Percentiles rank a stretch among this genome's conserved stretches.
Conservation (phyloP, 345 rosid species). For the Aegle marmelos region DNA sequence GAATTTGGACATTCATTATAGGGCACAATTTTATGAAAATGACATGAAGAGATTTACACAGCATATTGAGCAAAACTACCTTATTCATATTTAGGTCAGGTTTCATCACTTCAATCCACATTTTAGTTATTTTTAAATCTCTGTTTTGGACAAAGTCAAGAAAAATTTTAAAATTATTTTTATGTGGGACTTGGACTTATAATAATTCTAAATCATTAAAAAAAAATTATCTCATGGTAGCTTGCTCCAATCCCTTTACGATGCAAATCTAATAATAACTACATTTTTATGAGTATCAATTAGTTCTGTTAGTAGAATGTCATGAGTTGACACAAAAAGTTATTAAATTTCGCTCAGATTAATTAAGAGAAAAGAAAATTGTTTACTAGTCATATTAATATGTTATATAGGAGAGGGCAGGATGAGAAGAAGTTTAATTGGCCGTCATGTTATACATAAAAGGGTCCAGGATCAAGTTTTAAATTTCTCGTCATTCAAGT, state of each 20-base stretch:
- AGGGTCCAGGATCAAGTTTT: background rate
- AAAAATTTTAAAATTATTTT: too few species aligned
- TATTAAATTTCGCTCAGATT: background rate
- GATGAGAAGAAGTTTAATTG: too few species aligned
- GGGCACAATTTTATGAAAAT: background rate
- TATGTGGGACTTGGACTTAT: too few species aligned
- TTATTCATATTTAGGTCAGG: background rate
- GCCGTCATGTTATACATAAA: too few species aligned
- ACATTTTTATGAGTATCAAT: background rate
- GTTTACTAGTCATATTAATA: too few species aligned
- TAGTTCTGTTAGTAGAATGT: too few species aligned
- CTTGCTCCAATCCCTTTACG: too few species aligned
- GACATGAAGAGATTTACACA: background rate
- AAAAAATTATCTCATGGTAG: too few species aligned
- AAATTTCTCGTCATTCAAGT: background rate
- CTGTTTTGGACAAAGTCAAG: background rate
- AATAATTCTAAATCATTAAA: too few species aligned
- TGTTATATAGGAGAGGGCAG: too few species aligned
- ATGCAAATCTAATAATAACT: background rate
- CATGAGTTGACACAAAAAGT: too few species aligned
- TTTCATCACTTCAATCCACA: background rate
- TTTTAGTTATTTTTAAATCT: background rate
- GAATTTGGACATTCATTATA: background rate
- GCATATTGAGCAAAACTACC: background rate
- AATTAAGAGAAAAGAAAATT: background rate